Base-by-base conservation (phyloP, 208 protist genomes). In the Angomonas desouzai region DNA sequence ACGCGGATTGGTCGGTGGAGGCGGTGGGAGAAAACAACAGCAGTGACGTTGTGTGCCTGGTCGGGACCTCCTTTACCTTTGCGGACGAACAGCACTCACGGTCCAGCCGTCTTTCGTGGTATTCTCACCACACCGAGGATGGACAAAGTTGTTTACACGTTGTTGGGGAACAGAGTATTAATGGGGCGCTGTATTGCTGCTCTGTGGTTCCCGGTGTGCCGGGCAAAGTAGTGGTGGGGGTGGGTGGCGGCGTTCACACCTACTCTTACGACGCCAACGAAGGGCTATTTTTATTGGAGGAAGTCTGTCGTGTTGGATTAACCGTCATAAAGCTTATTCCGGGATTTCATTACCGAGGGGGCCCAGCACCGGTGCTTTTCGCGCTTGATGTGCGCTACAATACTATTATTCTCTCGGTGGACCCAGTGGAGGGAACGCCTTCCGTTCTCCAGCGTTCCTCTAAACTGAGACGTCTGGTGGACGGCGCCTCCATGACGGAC, bases 1-100 rank as follows among this genome's bases (percentile, higher is more conserved):
- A 47, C 4, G 28, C 38, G 29, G 53, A 27, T 40, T 40, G 36
- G 36, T 49, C 60, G 36, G 58, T 11, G 3, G 30, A n/a, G n/a
- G 11, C 27, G 27, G 22, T 45, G 32, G 1, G 13, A 23, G 64
- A n/a, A n/a, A n/a, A 62, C 6, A 48, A 60, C 32, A 49, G 29
- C 18, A 55, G 62, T 43, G 62, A 71, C 29, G 53, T 77, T 48
- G 70, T 74, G 0, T 62, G 88, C 1, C 69, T 95, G 3, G 76
- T 95, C 25, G 89, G 89, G 22, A 85, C 85, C 1, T 81, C 83
- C 16, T 89, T 95, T 74, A 77, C 72, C 13, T 95, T 95, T 73
- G 79, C 83, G 1, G 80, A 91, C 33, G 84, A 91, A 62, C 79
- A 75, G 59, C 72, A 64, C 1, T 38, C 84, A 25, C 77, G 84